phyloP scores from a whole-genome alignment of 2,329 filamentous ascomycete species.

The Calycina marina region DNA sequence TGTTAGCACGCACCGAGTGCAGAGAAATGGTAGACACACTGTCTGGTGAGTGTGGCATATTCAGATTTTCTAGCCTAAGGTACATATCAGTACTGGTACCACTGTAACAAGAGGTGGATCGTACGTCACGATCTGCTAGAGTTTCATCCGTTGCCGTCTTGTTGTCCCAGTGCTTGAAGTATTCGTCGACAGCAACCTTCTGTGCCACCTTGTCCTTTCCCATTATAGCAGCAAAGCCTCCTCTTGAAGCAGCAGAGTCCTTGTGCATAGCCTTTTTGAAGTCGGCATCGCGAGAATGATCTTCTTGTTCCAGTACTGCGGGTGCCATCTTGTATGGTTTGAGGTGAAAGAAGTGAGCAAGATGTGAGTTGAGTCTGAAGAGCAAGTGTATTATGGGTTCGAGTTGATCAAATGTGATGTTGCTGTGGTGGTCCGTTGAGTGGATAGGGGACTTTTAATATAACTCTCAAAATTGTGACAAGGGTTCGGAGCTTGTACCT shows the following conservation, averaged over 20 bases:
- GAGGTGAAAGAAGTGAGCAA: neutral
- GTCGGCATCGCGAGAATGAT: slow-evolving; percentile 71
- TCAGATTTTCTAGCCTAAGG: slow-evolving; percentile 28
- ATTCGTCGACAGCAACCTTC: slow-evolving; percentile 72
- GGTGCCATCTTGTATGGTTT: slow-evolving; percentile 3
- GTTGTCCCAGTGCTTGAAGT: slow-evolving; percentile 95
- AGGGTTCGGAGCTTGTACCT: neutral
- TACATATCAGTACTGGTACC: neutral
- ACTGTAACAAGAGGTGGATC: slow-evolving; percentile 12
- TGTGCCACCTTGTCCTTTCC: slow-evolving; percentile 67
- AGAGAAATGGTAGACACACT: slow-evolving; percentile 40
- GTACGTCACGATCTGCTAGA: slow-evolving; percentile 61
- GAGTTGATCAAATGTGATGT: slow-evolving; percentile 7
- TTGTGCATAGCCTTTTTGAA: slow-evolving; percentile 82
- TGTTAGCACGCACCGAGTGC: neutral
- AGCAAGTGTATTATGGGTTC: slow-evolving; percentile 1
- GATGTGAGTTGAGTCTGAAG: slow-evolving; percentile 1
- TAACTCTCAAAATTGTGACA: neutral
- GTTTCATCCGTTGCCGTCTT: slow-evolving; percentile 69
- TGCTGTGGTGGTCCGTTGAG: neutral
- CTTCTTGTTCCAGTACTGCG: slow-evolving; percentile 36
- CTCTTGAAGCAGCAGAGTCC: slow-evolving; percentile 48
- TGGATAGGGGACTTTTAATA: neutral
- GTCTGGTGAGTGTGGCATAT: slow-evolving; percentile 85
- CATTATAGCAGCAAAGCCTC: slow-evolving; percentile 71